phyloP scores from a whole-genome alignment of 1,284 basidiomycete genomes.

The Phenoliferia sp. region DNA sequence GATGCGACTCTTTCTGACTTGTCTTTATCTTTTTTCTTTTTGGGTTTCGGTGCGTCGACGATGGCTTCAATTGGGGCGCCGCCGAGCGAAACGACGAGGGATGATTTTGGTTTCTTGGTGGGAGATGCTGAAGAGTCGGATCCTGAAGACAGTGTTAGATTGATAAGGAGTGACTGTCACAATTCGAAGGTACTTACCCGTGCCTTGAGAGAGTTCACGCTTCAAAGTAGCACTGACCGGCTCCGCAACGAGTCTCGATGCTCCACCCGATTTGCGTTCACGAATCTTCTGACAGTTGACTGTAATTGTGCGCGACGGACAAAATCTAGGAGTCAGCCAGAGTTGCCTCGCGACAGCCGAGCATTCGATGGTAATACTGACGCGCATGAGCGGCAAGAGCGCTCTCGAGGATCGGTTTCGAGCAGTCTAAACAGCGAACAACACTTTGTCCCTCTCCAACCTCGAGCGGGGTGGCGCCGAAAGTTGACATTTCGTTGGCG shows the following conservation, averaged over 20 bases:
- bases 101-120: slow-evolving; percentile 2
- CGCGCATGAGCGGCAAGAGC: slow-evolving; percentile 69
- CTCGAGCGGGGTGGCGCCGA: slow-evolving; percentile 2
- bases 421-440: slow-evolving; percentile 70
- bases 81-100: slow-evolving; percentile 23
- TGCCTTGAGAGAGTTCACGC: slow-evolving; percentile 30
- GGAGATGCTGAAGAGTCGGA: background rate
- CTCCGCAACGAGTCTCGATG: slow-evolving; percentile 57
- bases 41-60: slow-evolving; percentile 17
- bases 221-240: slow-evolving; percentile 17
- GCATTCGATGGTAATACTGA: slow-evolving; percentile 45
- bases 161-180: background rate
- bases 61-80: no score
- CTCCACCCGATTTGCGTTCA: slow-evolving; percentile 44
- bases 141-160: background rate
- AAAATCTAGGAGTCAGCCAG: background rate
- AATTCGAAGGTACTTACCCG: background rate
- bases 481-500: background rate
- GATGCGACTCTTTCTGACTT: background rate
- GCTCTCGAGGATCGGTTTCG: slow-evolving; percentile 67
- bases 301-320: slow-evolving; percentile 35
- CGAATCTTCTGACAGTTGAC: slow-evolving; percentile 61
- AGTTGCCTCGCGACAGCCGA: background rate
- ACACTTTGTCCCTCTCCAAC: slow-evolving; percentile 41
- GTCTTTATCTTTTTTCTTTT: background rate